Percentiles rank a stretch among this genome's conserved stretches.
Conservation (phyloP, 1,284 basidiomycete species). For the Puccinia polysora region DNA sequence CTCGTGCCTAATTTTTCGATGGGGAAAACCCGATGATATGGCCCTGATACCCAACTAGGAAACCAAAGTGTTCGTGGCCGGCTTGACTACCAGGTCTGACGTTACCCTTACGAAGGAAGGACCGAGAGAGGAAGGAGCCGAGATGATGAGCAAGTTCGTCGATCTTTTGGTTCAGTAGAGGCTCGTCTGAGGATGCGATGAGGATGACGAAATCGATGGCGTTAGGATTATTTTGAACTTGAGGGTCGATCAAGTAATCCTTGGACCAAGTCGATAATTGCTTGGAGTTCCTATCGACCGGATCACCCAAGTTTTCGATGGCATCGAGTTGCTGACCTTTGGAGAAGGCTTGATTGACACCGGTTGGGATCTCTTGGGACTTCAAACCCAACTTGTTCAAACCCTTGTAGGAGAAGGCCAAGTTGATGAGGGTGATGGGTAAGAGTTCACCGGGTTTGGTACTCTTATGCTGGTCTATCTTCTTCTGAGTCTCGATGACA, state of each 20-base stretch:
- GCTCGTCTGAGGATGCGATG: not conserved
- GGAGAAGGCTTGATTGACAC: not conserved
- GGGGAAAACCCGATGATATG: not conserved
- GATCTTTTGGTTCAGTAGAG: not conserved
- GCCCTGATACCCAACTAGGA: not conserved
- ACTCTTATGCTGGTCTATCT: not conserved
- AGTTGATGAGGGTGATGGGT: not conserved
- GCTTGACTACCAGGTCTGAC: slow-evolving; percentile 17
- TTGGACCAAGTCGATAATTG: slow-evolving; percentile 7
- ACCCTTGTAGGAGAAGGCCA: slow-evolving; percentile 2
- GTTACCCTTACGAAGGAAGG: not conserved
- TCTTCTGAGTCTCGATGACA: not conserved
- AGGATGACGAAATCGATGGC: slow-evolving; percentile 12
- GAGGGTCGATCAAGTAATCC: slow-evolving; percentile 1
- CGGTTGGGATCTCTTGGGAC: not conserved
- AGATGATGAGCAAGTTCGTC: not conserved
- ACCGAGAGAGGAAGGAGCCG: not conserved
- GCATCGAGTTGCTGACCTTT: slow-evolving; percentile 7
- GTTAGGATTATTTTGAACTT: not conserved
- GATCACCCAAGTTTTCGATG: slow-evolving; percentile 2
- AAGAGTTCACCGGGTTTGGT: not conserved
- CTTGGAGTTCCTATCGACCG: not conserved
- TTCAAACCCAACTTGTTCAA: slow-evolving; percentile 2
- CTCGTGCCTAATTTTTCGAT: not conserved
- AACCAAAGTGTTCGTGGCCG: slow-evolving; percentile 27